Evolutionary conservation across 2,329 filamentous ascomycete genomes (phyloP).

Genomic region (Lasiodiplodia hormozganensis): DNA sequence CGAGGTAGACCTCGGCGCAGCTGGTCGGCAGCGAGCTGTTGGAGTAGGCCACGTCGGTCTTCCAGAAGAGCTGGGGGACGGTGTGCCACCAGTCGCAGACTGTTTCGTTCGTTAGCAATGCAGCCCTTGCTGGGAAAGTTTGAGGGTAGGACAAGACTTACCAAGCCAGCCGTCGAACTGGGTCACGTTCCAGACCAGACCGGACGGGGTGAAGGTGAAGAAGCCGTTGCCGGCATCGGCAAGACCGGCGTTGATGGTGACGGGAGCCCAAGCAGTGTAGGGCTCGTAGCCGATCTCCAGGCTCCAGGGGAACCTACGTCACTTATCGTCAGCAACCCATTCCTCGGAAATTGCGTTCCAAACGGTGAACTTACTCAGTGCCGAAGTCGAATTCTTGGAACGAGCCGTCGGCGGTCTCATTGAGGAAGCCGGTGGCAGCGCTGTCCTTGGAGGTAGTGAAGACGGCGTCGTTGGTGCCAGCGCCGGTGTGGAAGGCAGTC

Average conservation of each 20-base stretch:
- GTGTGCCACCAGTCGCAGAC: constrained; percentile 32
- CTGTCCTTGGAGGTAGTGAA: constrained; percentile 1
- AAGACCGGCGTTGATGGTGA: constrained; percentile 29
- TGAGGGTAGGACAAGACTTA: constrained; percentile 16
- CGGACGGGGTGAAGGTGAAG: constrained; percentile 18
- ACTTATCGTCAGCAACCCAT: background rate
- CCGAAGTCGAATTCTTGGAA: constrained; percentile 30
- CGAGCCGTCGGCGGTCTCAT: constrained; percentile 22
- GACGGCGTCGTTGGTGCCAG: constrained; percentile 30
- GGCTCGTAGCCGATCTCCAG: constrained; percentile 25
- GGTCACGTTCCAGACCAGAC: constrained; percentile 22
- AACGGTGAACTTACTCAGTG: constrained; percentile 17
- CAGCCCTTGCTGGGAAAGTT: background rate
- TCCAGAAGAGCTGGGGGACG: constrained; percentile 30
- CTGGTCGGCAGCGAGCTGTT: constrained; percentile 18
- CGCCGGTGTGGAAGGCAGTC: constrained; percentile 30
- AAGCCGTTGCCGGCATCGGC: constrained; percentile 19
- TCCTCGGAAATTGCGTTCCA: background rate
- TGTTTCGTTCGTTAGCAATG: background rate
- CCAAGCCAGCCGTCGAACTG: constrained; percentile 31
- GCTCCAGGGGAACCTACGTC: constrained; percentile 26
- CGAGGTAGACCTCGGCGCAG: constrained; percentile 30
- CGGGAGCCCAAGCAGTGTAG: constrained; percentile 27
- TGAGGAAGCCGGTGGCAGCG: constrained; percentile 27
- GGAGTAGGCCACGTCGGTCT: constrained; percentile 9